Evolutionary conservation across 768 basidiomycete species (phyloP).

Genomic region (Panus rudis): DNA sequence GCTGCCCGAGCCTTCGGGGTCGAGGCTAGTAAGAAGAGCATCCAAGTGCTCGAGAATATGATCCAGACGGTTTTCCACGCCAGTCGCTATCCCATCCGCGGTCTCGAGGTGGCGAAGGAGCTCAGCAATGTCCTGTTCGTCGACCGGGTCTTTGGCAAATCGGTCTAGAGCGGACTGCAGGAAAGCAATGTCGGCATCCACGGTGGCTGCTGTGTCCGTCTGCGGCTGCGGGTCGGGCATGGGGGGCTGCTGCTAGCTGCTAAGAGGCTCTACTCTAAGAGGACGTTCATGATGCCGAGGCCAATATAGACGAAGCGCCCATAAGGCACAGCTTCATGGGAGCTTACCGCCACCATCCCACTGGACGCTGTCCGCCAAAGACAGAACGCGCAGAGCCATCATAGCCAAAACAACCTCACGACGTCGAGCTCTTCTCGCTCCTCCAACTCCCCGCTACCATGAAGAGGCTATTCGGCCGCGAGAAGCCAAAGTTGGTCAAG

Average conservation of each 20-base stretch:
- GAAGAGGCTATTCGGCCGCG: conserved; percentile 55
- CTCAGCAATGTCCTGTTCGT: conserved; percentile 42
- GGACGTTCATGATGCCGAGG: too few relatives aligned
- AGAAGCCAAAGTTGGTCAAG: conserved; percentile 36
- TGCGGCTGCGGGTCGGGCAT: too few relatives aligned
- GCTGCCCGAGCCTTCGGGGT: conserved; percentile 15
- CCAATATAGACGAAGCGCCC: too few relatives aligned
- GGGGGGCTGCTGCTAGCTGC: too few relatives aligned
- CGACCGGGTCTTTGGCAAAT: conserved; percentile 18
- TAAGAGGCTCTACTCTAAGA: too few relatives aligned
- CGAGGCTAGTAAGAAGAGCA: conserved; percentile 40
- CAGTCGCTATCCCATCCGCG: conserved; percentile 53
- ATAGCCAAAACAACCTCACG: too few relatives aligned
- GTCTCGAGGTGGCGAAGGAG: conserved; percentile 47
- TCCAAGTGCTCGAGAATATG: conserved; percentile 54
- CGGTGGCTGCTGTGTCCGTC: too few relatives aligned
- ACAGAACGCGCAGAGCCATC: too few relatives aligned
- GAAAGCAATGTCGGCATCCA: conserved; percentile 32
- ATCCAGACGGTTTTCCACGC: conserved; percentile 59
- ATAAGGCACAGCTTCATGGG: too few relatives aligned
- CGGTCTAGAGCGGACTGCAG: too few relatives aligned
- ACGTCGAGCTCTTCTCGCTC: neutral
- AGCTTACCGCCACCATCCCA: too few relatives aligned
- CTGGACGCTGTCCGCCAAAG: too few relatives aligned
- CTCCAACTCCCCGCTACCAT: conserved; percentile 23